Evolutionary conservation across 2,329 filamentous ascomycete species (phyloP), one percentile per base, ranked within the genome.

Genomic region (Exophiala phaeomuriformis): DNA sequence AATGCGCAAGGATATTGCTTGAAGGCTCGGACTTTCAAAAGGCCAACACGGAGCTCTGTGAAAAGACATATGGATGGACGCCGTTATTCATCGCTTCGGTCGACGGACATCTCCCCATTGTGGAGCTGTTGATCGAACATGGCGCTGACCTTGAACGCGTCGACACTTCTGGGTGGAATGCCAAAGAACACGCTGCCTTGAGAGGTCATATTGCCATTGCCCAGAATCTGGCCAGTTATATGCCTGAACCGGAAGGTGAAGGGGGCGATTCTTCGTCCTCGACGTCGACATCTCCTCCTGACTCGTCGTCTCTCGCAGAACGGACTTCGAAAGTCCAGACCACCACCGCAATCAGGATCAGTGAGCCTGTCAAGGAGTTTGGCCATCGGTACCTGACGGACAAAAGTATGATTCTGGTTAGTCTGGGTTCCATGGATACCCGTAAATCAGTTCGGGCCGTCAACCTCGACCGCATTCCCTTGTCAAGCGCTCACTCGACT

Each of bases 41-140:
- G 64, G 83, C 84, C 0, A 74, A 96, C 57, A 73, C 90, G 0
- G 86, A 95, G 63, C 72, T 94, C 35, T 72, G 79, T 0, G 93
- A 98, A 66, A 86, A 85, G 50, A 85, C 86, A 0, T 97, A 94
- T 66, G 83, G 85, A 2, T 98, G 93, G 91, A 96, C 93, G 0
- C 88, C 93, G n/a, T 75, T 98, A 8, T 93, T 95, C 65, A 86
- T 95, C 59, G 88, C 91, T 6, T 88, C 86, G 50, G 91, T 97
- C 2, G 90, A 98, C 65, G 91, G 91, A 0, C 85, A 90, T 60
- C 69, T 89, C 7, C 71, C 78, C 0, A 81, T 95, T 39, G 87
- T 87, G 0, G 79, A 90, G 64, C 75, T 93, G 28, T 76, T 98
- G 3, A 79, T 95, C 39, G 80, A 85, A 46, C 85, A 86, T 27